Evolutionary conservation across 345 rosid genomes (phyloP).

Genomic region (Turnera subulata): DNA sequence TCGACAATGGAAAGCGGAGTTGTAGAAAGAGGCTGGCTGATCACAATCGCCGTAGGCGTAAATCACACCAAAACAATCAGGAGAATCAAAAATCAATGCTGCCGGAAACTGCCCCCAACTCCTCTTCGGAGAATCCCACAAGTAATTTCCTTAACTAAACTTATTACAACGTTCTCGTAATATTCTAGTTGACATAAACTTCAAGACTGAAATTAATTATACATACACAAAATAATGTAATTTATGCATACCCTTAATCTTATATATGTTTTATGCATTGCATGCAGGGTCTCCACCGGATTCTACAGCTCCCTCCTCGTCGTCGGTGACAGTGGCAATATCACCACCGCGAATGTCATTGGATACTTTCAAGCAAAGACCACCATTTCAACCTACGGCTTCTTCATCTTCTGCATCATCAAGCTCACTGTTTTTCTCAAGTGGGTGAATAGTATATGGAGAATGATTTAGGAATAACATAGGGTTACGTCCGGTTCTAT

Average conservation of each 20-base stretch:
- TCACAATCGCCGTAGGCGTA: slow-evolving; percentile 92
- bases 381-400: slow-evolving; percentile 42
- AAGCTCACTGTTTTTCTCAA: slow-evolving; percentile 65
- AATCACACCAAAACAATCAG: slow-evolving; percentile 48
- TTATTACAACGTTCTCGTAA: no score
- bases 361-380: slow-evolving; percentile 74
- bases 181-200: no score
- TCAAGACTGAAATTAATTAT: no score
- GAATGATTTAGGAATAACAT: slow-evolving; percentile 6
- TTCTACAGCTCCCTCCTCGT: slow-evolving; percentile 51
- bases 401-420: slow-evolving; percentile 61
- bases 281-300: slow-evolving; percentile 53
- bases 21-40: slow-evolving; percentile 92
- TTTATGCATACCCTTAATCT: no score
- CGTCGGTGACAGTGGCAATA: slow-evolving; percentile 53
- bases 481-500: slow-evolving; percentile 1
- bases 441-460: slow-evolving; percentile 30
- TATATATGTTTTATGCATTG: no score
- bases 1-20: slow-evolving; percentile 97
- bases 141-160: slow-evolving; percentile 24
- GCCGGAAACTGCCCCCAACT: slow-evolving; percentile 20
- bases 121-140: slow-evolving; percentile 39
- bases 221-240: no score
- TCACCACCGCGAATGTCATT: slow-evolving; percentile 70
- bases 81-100: slow-evolving; percentile 34